Percentiles rank a stretch among this genome's conserved stretches.
phyloP scores from a whole-genome alignment of 371 early-diverging fungal genomes.

The Syncephalis plumigaleata region DNA sequence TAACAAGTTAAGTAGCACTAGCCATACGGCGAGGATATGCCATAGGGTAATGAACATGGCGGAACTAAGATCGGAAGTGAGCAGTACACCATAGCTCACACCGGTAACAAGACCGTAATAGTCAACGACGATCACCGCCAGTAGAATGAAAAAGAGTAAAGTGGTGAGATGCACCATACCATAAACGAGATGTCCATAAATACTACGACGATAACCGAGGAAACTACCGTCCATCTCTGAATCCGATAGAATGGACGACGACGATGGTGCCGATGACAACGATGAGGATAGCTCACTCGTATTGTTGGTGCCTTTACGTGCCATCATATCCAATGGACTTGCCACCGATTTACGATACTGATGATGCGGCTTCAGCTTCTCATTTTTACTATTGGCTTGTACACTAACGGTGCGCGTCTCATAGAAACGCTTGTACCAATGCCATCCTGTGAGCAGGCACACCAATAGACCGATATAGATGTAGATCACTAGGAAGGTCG shows the following conservation, averaged over 20 bases:
- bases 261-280: no score
- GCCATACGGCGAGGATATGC: constrained; percentile 46
- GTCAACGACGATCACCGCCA: constrained; percentile 48
- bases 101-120: constrained; percentile 35
- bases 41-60: constrained; percentile 47
- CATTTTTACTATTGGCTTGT: no score
- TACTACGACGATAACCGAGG: constrained; percentile 39
- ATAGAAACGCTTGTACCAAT: constrained; percentile 16
- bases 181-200: constrained; percentile 28
- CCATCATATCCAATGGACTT: no score
- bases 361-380: no score
- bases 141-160: constrained; percentile 38
- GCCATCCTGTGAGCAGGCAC: constrained; percentile 22
- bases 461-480: constrained; percentile 18
- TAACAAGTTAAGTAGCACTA: constrained; percentile 22
- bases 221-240: constrained; percentile 30
- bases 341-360: no score
- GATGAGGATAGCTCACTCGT: no score
- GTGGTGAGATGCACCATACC: constrained; percentile 30
- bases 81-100: constrained; percentile 19
- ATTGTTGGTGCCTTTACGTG: no score
- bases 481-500: constrained; percentile 38
- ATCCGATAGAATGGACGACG: no score
- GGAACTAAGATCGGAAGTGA: constrained; percentile 31
- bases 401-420: no score